Conservation (phyloP, 1,139 yeast species). For the Wickerhamomyces sp. region DNA sequence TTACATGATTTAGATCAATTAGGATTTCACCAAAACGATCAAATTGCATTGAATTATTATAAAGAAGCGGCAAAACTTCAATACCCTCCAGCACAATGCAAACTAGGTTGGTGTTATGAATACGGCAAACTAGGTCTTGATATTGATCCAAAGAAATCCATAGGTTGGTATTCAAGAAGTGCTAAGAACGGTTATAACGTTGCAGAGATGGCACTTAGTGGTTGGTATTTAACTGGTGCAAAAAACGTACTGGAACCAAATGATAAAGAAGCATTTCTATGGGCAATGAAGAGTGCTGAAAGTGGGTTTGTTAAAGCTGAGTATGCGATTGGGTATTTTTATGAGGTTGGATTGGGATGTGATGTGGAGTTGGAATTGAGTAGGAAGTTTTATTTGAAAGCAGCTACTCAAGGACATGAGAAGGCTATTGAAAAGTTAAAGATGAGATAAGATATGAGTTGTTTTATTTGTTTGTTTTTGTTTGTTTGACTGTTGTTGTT, state of each 20-base stretch:
- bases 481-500: no score
- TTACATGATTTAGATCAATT: constrained; percentile 26
- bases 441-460: neutral
- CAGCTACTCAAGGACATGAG: constrained; percentile 56
- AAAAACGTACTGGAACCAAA: constrained; percentile 63
- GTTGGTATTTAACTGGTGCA: constrained; percentile 89
- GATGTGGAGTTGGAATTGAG: constrained; percentile 43
- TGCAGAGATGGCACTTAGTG: constrained; percentile 83
- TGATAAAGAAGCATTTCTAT: constrained; percentile 76
- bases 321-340: constrained; percentile 76
- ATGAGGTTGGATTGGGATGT: constrained; percentile 75
- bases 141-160: constrained; percentile 65
- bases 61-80: constrained; percentile 70
- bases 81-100: constrained; percentile 79
- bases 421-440: constrained; percentile 36
- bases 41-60: constrained; percentile 64
- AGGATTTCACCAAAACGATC: constrained; percentile 35
- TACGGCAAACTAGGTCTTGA: constrained; percentile 70
- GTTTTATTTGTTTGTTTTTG: no score
- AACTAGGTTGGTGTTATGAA: constrained; percentile 83
- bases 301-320: constrained; percentile 79
- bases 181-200: constrained; percentile 73
- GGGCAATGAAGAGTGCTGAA: constrained; percentile 87
- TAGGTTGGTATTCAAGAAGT: constrained; percentile 87
- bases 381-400: constrained; percentile 47